phyloP scores from a whole-genome alignment of 73 alveolate genomes.

The Vitrella brassicaformis region DNA sequence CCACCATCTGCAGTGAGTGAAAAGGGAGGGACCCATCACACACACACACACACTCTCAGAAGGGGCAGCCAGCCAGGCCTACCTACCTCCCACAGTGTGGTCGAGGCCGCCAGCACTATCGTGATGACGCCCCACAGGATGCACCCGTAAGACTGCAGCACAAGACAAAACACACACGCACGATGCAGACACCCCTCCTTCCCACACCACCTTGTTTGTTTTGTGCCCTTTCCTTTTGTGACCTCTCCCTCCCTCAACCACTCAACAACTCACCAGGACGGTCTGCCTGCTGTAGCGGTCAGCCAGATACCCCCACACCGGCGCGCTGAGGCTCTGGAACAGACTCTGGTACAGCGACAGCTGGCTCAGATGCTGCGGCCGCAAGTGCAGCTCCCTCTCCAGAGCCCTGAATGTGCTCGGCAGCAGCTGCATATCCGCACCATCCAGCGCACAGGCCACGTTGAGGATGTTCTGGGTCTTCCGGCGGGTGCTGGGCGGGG shows the following conservation, averaged over 20 bases:
- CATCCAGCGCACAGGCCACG: background rate
- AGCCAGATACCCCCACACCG: background rate
- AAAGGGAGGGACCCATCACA: no score
- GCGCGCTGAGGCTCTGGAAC: background rate
- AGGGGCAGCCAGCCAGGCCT: no score
- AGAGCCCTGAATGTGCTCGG: background rate
- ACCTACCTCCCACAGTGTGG: no score
- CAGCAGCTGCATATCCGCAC: background rate
- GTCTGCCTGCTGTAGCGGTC: background rate
- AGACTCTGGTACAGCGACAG: background rate
- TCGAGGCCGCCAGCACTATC: background rate
- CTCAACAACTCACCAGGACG: background rate
- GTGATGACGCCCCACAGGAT: background rate
- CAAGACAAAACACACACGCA: no score
- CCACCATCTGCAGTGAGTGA: background rate
- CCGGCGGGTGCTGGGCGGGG: no score
- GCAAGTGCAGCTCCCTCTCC: background rate
- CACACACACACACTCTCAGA: no score
- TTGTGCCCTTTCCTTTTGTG: no score
- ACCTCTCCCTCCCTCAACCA: background rate
- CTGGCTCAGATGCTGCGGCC: background rate
- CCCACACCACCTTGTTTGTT: no score
- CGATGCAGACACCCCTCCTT: no score
- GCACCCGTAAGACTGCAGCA: background rate
- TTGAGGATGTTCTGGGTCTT: background rate